These are phyloP conservation scores for Kodamaea sagamina DNA, from an alignment of 805 yeast species.

Conservation along the genomic window DNA sequence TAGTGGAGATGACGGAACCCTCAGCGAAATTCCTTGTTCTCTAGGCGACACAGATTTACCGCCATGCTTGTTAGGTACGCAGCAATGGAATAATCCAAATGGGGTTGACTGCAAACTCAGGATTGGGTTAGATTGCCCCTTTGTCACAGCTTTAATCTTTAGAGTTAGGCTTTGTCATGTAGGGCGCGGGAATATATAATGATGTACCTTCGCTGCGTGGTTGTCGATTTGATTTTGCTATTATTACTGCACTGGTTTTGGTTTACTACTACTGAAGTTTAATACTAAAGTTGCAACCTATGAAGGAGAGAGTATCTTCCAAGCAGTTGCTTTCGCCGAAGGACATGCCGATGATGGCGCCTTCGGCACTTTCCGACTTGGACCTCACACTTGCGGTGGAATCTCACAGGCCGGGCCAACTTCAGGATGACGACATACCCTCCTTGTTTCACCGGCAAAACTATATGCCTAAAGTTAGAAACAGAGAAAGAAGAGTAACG, in stretches of 20 bases:
- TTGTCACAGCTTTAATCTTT: constrained; percentile 1
- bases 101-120: constrained; percentile 4
- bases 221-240: no score
- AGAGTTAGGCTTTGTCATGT: background rate
- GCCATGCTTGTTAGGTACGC: constrained; percentile 1
- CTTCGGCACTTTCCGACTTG: constrained; percentile 23
- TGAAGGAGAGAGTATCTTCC: constrained; percentile 14
- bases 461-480: background rate
- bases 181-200: background rate
- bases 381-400: constrained; percentile 33
- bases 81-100: background rate
- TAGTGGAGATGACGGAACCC: background rate
- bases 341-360: constrained; percentile 26
- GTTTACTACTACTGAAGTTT: no score
- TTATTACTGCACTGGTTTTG: no score
- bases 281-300: no score
- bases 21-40: background rate
- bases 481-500: constrained; percentile 19
- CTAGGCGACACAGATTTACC: constrained; percentile 3
- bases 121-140: background rate
- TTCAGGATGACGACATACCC: constrained; percentile 32
- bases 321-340: constrained; percentile 26
- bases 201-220: background rate
- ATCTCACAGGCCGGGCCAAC: constrained; percentile 29
- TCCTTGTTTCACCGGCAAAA: constrained; percentile 14